Conservation (phyloP, 495 filamentous ascomycete genomes). For the Penicillium ucsense region DNA sequence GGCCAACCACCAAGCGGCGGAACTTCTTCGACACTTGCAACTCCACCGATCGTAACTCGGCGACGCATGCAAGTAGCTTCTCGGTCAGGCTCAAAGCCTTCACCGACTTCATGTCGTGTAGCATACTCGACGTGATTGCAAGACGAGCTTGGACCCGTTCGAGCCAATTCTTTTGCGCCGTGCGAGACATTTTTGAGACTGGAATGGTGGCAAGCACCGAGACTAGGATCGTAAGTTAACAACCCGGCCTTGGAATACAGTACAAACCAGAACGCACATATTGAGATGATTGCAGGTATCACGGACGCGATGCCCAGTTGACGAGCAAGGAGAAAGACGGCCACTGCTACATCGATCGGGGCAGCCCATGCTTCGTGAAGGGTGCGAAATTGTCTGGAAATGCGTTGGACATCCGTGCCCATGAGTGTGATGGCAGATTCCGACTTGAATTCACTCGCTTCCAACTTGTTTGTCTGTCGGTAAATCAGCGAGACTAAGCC, state of each 20-base stretch:
- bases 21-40: conserved; percentile 11
- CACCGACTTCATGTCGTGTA: conserved; percentile 32
- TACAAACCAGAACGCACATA: conserved; percentile 22
- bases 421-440: conserved; percentile 43
- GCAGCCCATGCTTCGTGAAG: conserved; percentile 45
- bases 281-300: conserved; percentile 36
- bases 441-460: conserved; percentile 19
- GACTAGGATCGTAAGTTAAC: not conserved
- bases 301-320: conserved; percentile 37
- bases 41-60: conserved; percentile 4
- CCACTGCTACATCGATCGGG: conserved; percentile 41
- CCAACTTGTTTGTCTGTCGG: conserved; percentile 21
- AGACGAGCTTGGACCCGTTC: conserved; percentile 26
- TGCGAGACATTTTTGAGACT: conserved; percentile 3
- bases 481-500: conserved; percentile 30
- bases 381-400: conserved; percentile 19
- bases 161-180: conserved; percentile 25
- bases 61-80: conserved; percentile 7
- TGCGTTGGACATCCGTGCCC: conserved; percentile 43
- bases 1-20: conserved; percentile 5
- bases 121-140: conserved; percentile 21
- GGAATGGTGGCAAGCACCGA: conserved; percentile 8
- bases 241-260: conserved; percentile 2
- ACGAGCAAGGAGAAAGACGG: conserved; percentile 39
- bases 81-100: conserved; percentile 31